Base-by-base conservation (phyloP, 768 basidiomycete genomes). In the Epithele typhae region DNA sequence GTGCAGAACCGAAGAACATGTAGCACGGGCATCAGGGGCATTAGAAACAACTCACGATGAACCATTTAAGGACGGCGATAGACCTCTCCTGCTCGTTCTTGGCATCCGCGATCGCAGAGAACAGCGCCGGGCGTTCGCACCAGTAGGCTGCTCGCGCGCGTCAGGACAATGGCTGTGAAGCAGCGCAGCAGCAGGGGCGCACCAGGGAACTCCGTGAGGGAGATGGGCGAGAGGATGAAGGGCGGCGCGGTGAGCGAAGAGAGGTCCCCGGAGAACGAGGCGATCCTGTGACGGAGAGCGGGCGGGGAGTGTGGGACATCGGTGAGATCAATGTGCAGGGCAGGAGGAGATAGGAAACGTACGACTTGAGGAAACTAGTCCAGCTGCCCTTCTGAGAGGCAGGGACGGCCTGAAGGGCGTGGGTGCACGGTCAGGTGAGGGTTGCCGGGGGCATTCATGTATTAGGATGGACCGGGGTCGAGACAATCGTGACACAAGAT, bases 201-300 rank as follows among this genome's bases (percentile, higher is more conserved):
- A 90, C 89, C 85, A 51, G 92, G 91, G 62, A 89, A 96, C 65
- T 94, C 92, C 0, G 92, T 94, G 41, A 95, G 76, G 2, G 92
- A 95, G 4, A 84, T 81, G 8, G 91, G 92, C 1, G 89, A 92
- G 38, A 95, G 78, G 53, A 97, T 96, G 71, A 97, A 94, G 0
- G 90, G 86, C 27, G 89, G 88, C 0, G 89, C 88, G 1, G 89
- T 90, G 64, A 92, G 68, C 3, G 82, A 79, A 1, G 86, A 92
- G 36, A 93, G 74, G 69, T 94, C 92, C 45, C 92, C 92, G 2
- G 90, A 88, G 60, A 94, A 80, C 25, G 84, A 84, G 25, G 91
- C 84, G 57, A 95, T 83, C 51, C 88, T 90, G 45, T 23, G 49
- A 36, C 44, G 37, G 47, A 22, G 51, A 36, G 46, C 45, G 25